A percentile compares a stretch with the other conserved stretches of the same genome.
Conservation (phyloP, 2,329 filamentous ascomycete species). For the Moelleriella libera region DNA sequence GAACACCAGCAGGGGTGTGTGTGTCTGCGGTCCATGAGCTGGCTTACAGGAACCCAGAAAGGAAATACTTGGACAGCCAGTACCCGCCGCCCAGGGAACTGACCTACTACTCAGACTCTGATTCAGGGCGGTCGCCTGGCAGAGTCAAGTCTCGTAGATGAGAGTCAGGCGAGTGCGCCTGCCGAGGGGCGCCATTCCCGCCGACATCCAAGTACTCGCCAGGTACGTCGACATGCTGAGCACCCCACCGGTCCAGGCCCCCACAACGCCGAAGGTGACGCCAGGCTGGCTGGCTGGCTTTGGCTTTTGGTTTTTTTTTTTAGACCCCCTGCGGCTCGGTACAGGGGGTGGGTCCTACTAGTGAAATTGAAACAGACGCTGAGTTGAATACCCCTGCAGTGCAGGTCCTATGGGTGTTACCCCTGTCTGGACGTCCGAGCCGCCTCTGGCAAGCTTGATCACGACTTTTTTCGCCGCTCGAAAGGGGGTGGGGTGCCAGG, state of each 20-base stretch:
- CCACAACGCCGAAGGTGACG: background rate
- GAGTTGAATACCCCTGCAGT: background rate
- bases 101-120: background rate
- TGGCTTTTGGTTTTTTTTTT: background rate
- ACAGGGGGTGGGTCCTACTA: conserved; percentile 7
- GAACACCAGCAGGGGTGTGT: conserved; percentile 6
- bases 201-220: background rate
- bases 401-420: background rate
- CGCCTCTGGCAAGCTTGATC: background rate
- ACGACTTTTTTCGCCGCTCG: no score
- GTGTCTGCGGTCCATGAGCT: no score
- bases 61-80: conserved; percentile 2
- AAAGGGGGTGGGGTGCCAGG: no score
- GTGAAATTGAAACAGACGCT: conserved; percentile 10
- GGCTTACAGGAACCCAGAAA: no score
- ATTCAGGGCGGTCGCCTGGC: conserved; percentile 3
- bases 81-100: conserved; percentile 4
- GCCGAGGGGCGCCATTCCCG: background rate
- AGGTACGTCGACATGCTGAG: background rate
- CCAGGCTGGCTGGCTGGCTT: background rate
- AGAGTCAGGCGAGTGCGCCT: background rate
- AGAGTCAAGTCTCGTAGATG: background rate
- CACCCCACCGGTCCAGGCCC: background rate
- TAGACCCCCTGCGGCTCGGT: conserved; percentile 1
- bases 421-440: background rate